A percentile compares a stretch with the other conserved stretches of the same genome.
phyloP scores from a whole-genome alignment of 2,329 filamentous ascomycete genomes.

The Epichloe amarillans region DNA sequence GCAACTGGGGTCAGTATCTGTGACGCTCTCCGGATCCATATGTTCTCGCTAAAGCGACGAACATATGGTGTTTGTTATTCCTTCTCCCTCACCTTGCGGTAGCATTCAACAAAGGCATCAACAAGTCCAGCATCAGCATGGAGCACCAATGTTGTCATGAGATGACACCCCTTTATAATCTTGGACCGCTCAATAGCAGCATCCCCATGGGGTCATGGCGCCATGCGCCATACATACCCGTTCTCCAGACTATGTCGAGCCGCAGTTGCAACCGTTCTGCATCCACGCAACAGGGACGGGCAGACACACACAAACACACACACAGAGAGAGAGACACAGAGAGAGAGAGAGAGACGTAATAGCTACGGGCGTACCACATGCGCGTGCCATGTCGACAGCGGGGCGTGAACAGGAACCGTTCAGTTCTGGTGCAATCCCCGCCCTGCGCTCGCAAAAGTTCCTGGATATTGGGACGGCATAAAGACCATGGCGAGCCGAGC shows the following conservation, averaged over 20 bases:
- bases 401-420: conserved; percentile 3
- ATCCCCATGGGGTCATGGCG: conserved; percentile 8
- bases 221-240: neutral
- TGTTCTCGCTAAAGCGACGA: too few relatives aligned
- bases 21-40: too few relatives aligned
- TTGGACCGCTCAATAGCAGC: neutral
- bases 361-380: too few relatives aligned
- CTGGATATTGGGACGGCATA: conserved; percentile 1
- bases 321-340: too few relatives aligned
- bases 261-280: neutral
- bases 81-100: too few relatives aligned
- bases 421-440: conserved; percentile 8
- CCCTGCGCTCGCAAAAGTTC: conserved; percentile 12
- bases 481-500: neutral
- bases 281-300: neutral
- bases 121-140: too few relatives aligned
- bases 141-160: neutral
- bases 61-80: too few relatives aligned
- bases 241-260: neutral
- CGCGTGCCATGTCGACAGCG: neutral
- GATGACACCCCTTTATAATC: neutral
- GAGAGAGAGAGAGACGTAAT: too few relatives aligned
- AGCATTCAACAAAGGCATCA: too few relatives aligned
- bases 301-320: too few relatives aligned
- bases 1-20: neutral